phyloP scores from a whole-genome alignment of 2,329 filamentous ascomycete genomes.

The Pseudogymnoascus sp. region DNA sequence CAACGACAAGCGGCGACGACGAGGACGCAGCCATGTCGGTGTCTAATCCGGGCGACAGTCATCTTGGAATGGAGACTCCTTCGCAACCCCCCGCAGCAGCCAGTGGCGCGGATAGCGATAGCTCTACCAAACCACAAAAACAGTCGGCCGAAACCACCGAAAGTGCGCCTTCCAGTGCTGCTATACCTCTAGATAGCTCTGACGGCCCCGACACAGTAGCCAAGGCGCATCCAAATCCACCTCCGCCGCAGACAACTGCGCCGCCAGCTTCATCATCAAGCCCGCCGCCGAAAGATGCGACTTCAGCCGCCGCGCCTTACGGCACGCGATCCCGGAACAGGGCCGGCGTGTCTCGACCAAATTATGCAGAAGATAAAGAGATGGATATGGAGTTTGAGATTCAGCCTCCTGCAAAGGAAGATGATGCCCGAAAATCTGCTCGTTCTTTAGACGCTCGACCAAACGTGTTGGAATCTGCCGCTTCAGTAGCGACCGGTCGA shows the following conservation, averaged over 20 bases:
- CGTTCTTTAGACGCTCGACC: constrained; percentile 28
- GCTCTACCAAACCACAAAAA: background rate
- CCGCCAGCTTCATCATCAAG: background rate
- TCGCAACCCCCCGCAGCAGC: background rate
- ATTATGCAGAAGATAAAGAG: constrained; percentile 93
- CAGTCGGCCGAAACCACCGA: background rate
- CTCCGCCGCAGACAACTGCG: background rate
- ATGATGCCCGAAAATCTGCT: constrained; percentile 48
- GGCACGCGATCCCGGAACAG: constrained; percentile 92
- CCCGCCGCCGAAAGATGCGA: constrained; percentile 1
- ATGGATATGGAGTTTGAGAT: constrained; percentile 83
- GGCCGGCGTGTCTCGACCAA: constrained; percentile 68
- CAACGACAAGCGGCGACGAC: background rate
- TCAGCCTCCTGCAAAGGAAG: constrained; percentile 45
- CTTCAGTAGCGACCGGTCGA: constrained; percentile 27
- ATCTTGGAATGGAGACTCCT: background rate
- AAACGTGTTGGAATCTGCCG: constrained; percentile 14
- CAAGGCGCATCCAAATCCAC: background rate
- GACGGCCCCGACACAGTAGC: background rate
- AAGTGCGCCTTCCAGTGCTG: background rate
- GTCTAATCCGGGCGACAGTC: background rate
- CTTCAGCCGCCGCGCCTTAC: constrained; percentile 38
- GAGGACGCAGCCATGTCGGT: background rate
- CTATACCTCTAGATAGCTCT: background rate
- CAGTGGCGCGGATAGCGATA: background rate